These are phyloP conservation scores for Sclerospora graminicola DNA, from an alignment of 352 stramenopile species.

Conservation along the genomic window DNA sequence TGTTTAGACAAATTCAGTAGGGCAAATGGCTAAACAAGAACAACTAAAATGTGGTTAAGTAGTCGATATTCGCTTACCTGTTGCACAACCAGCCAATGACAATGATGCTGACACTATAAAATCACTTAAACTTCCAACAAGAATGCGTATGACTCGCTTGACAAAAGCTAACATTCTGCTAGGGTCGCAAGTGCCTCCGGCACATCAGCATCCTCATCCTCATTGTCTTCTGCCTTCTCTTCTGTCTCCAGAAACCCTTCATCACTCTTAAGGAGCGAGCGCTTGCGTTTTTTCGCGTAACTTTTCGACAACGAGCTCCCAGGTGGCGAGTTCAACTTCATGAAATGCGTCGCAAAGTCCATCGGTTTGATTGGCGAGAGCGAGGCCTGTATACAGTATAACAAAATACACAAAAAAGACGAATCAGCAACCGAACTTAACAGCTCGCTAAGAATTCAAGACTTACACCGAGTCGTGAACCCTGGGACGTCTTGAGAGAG, in stretches of 20 bases:
- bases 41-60: too few species aligned
- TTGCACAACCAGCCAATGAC: too few species aligned
- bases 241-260: constrained; percentile 9
- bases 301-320: constrained; percentile 27
- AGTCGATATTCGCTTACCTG: too few species aligned
- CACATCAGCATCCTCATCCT: constrained; percentile 2
- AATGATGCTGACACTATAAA: too few species aligned
- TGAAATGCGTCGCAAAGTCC: constrained; percentile 39
- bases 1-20: too few species aligned
- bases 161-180: not conserved
- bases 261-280: constrained; percentile 10
- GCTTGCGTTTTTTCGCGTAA: constrained; percentile 32
- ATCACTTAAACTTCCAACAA: too few species aligned
- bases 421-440: constrained; percentile 1
- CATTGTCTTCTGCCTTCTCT: constrained; percentile 11
- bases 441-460: not conserved
- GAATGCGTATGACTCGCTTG: not conserved
- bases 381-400: constrained; percentile 33
- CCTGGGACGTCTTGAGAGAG: constrained; percentile 5
- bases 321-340: constrained; percentile 50
- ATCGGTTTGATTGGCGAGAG: constrained; percentile 68
- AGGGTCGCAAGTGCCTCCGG: constrained; percentile 4
- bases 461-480: constrained; percentile 43
- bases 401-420: not conserved
- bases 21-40: too few species aligned